Base-by-base conservation (phyloP, 768 basidiomycete species). In the Chalciporus chontae region DNA sequence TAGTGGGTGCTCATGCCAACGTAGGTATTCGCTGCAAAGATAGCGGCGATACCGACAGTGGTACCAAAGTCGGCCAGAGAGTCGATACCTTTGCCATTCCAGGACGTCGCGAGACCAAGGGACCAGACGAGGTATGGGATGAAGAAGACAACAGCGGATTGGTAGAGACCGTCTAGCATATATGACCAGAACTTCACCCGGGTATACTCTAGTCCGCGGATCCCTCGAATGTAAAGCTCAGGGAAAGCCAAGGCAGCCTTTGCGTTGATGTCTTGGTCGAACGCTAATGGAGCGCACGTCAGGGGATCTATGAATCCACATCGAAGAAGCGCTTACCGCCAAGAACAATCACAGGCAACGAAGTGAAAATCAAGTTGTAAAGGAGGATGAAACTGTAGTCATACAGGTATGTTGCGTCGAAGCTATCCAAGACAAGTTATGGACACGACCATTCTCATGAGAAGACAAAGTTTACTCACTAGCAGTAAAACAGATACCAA, bases 261-360 rank as follows among this genome's bases (percentile, higher is more conserved):
- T 17, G 90, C 87, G 63, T 94, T 91, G 60, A 95, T 77, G 66
- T 98, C 95, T 71, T 97, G 94, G 69, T 97, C 95, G 65, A 96
- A 95, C 18, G 93, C 90, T 49, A 47, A 29, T 50, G 7, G 40
- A 17, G 42, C 38, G 40, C 29, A 43, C 43, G 56, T 62, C 21
- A 58, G 19, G 26, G 24, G 21, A 23, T 19, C 14, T 18, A 43
- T 45, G 38, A 17, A 6, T 31, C 44, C 24, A 29, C 14, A 21
- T 47, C 29, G 29, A 31, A 31, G 39, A 52, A 43, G 27, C 47
- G 18, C 79, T 47, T 64, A 92, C 90, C 87, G 68, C 95, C 95
- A 50, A 97, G 79, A 39, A 85, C 78, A 43, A 91, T 88, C 53
- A 97, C 92, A 15, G 95, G 95, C 17, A 97, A 72, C 2, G 94